phyloP scores from a whole-genome alignment of 768 basidiomycete species.

The Daedaleopsis nitida region DNA sequence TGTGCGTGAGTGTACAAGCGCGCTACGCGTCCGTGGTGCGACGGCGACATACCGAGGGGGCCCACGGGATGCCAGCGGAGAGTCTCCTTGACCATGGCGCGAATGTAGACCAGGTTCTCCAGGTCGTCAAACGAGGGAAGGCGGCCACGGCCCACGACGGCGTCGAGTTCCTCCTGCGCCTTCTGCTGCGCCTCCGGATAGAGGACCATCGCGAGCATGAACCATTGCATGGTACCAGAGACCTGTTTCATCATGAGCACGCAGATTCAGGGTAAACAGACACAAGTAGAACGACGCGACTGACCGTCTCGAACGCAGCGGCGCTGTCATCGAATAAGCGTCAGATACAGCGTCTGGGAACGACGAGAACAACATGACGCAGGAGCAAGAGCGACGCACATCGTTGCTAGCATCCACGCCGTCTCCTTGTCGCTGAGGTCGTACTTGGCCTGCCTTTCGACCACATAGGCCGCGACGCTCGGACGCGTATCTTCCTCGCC shows the following conservation, averaged over 20 bases:
- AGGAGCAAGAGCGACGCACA: slow-evolving; percentile 18
- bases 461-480: slow-evolving; percentile 15
- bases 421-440: slow-evolving; percentile 16
- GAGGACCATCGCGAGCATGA: slow-evolving; percentile 11
- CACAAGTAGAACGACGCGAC: neutral
- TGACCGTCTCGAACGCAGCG: neutral
- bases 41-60: neutral
- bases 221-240: neutral
- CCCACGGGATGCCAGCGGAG: slow-evolving; percentile 9
- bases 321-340: neutral
- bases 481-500: slow-evolving; percentile 3
- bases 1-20: neutral
- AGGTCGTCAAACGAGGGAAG: slow-evolving; percentile 8
- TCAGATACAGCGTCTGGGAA: neutral
- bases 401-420: slow-evolving; percentile 24
- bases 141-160: slow-evolving; percentile 1
- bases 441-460: slow-evolving; percentile 10
- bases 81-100: slow-evolving; percentile 10
- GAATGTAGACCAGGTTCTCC: slow-evolving; percentile 5
- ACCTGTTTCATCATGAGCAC: neutral
- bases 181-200: slow-evolving; percentile 7
- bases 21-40: neutral
- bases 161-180: slow-evolving; percentile 9
- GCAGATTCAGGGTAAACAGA: neutral
- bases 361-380: neutral